Evolutionary conservation across 148 eudicot genomes (phyloP).

Genomic region (Chenopodium berlandieri): DNA sequence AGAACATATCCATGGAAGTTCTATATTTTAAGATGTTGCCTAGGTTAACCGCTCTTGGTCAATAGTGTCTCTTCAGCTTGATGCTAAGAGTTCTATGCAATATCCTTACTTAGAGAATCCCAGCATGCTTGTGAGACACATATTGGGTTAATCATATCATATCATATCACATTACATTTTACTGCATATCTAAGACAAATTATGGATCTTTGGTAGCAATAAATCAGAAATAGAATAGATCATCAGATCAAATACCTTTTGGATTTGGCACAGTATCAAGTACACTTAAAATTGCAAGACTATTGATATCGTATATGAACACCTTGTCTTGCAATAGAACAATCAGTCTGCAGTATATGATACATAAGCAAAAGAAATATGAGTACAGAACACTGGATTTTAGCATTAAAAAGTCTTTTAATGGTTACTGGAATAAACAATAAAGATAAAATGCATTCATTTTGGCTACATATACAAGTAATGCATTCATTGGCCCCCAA

Average conservation of each 20-base stretch:
- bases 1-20: not conserved
- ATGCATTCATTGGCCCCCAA: not conserved
- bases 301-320: slow-evolving; percentile 73
- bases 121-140: not conserved
- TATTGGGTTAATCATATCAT: not conserved
- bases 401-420: not conserved
- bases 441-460: not conserved
- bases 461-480: not conserved
- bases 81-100: not conserved
- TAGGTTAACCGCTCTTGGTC: not conserved
- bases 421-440: not conserved
- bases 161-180: not conserved
- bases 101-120: not conserved
- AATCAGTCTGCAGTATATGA: slow-evolving; percentile 60
- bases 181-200: not conserved
- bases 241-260: slow-evolving; percentile 50
- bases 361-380: slow-evolving; percentile 8
- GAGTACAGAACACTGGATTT: not conserved
- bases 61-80: not conserved
- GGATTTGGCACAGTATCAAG: slow-evolving; percentile 81
- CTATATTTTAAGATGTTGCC: not conserved
- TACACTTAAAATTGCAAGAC: slow-evolving; percentile 60
- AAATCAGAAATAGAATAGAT: not conserved
- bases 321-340: slow-evolving; percentile 78
- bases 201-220: not conserved